These are phyloP conservation scores for Arachis hypogaea DNA, from an alignment of 306 rosid species.

Conservation along the genomic window DNA sequence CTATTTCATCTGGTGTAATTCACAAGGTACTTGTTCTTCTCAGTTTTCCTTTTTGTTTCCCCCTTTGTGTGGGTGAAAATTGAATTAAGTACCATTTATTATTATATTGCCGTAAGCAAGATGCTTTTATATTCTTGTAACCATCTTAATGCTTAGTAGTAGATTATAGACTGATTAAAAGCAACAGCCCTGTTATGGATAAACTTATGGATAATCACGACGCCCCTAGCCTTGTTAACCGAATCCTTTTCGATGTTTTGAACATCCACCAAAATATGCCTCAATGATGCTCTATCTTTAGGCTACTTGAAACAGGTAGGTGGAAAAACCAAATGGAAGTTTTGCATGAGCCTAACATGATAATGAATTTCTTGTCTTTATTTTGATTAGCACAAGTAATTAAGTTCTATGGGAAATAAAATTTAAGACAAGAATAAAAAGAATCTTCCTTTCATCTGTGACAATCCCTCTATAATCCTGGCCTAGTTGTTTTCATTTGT, in stretches of 20 bases:
- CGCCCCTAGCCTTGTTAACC: background rate
- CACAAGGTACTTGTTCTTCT: constrained; percentile 63
- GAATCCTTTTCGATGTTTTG: constrained; percentile 3
- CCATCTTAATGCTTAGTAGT: background rate
- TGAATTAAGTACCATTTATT: constrained; percentile 23
- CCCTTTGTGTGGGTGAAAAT: constrained; percentile 1
- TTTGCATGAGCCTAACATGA: constrained; percentile 10
- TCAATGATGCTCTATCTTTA: background rate
- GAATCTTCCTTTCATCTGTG: background rate
- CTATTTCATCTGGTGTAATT: constrained; percentile 86
- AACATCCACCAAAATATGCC: background rate
- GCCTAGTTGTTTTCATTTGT: background rate
- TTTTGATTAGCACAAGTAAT: background rate
- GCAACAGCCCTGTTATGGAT: background rate
- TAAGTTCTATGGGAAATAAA: constrained; percentile 16
- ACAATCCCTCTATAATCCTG: background rate
- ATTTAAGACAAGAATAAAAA: constrained; percentile 4
- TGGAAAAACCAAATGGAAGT: constrained; percentile 10
- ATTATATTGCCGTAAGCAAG: background rate
- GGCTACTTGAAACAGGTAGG: constrained; percentile 14
- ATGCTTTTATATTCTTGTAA: constrained; percentile 10
- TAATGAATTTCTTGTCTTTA: background rate
- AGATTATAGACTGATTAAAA: constrained; percentile 10
- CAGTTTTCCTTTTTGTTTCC: background rate
- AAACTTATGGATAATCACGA: constrained; percentile 9